A percentile compares a stretch with the other conserved stretches of the same genome.
phyloP scores from a whole-genome alignment of 257 asterid genomes.

The Cruciata laevipes region DNA sequence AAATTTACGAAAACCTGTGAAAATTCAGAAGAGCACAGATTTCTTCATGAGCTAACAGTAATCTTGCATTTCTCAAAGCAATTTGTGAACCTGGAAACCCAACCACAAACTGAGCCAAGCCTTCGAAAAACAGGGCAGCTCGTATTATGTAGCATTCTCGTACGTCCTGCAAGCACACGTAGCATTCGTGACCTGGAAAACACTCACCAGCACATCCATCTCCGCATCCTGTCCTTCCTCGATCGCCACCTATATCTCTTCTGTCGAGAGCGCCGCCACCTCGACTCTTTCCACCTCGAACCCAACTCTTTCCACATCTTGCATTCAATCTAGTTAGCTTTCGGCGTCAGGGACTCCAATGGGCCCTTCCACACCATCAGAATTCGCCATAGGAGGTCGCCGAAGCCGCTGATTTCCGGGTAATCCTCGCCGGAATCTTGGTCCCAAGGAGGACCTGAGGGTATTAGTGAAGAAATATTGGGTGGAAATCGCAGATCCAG shows the following conservation, averaged over 20 bases:
- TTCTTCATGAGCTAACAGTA: constrained; percentile 21
- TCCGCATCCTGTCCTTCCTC: no score
- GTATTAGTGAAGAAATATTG: constrained; percentile 77
- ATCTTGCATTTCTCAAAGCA: constrained; percentile 40
- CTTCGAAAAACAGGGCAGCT: constrained; percentile 72
- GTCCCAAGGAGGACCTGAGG: constrained; percentile 65
- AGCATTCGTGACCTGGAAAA: constrained; percentile 69
- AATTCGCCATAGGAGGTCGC: constrained; percentile 38
- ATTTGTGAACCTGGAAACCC: constrained; percentile 59
- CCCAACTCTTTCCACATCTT: constrained; percentile 46
- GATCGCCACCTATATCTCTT: no score
- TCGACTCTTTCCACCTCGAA: constrained; percentile 27
- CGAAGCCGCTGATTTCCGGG: constrained; percentile 9
- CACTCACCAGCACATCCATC: no score
- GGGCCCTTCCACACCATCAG: constrained; percentile 60
- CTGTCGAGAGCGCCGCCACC: no score
- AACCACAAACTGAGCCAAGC: constrained; percentile 57
- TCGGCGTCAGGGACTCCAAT: constrained; percentile 49
- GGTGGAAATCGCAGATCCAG: no score
- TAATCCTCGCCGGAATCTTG: constrained; percentile 25
- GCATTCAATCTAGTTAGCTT: no score
- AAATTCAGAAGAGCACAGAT: no score
- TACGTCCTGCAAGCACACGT: no score
- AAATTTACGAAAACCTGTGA: no score
- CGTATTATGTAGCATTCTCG: constrained; percentile 77